Base-by-base conservation (phyloP, 208 protist species). In the Crithidia brevicula region DNA sequence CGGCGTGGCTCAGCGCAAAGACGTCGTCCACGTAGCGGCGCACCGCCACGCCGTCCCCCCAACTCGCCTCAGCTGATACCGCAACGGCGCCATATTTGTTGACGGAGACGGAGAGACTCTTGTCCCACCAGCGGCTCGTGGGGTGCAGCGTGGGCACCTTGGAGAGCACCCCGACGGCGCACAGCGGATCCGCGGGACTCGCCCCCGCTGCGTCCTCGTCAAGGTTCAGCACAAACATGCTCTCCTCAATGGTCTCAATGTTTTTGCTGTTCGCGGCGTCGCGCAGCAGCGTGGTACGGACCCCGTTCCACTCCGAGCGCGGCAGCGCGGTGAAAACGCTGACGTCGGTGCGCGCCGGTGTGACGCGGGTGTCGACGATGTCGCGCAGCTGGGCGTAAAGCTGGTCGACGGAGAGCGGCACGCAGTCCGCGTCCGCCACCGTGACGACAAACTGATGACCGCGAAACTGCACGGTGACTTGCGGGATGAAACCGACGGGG, bases 61-160 rank as follows among this genome's bases (percentile, higher is more conserved):
- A 95, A 51, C 84, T 88, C 59, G 89, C 71, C 66, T 97, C 93
- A 36, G 87, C 85, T n/a, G 77, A 79, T 11, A 95, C 79, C 40
- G 63, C 76, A 33, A 93, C 31, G 56, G 72, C 53, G 27, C 90
- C 92, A 42, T 83, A 65, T 27, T 58, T 43, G 18, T 69, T 77
- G 0, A 96, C 87, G 25, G 79, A 84, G 4, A 97, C 78, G n/a
- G 81, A 87, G 20, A 97, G 52, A 46, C 86, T 92, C 76, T 97
- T 97, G 67, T 97, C 93, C 86, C 87, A 95, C 93, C 93, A 96
- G 8, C 89, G 85, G 53, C 93, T 94, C 25, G 56, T 71, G 18
- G 49, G 22, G 36, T 58, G 82, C 10, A 74, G 63, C 13, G 74
- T 73, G 11, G 79, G 73, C 53, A 80, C 54, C 33, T 75, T 77